Conservation (phyloP, 768 basidiomycete genomes). For the Trametes cingulata region DNA sequence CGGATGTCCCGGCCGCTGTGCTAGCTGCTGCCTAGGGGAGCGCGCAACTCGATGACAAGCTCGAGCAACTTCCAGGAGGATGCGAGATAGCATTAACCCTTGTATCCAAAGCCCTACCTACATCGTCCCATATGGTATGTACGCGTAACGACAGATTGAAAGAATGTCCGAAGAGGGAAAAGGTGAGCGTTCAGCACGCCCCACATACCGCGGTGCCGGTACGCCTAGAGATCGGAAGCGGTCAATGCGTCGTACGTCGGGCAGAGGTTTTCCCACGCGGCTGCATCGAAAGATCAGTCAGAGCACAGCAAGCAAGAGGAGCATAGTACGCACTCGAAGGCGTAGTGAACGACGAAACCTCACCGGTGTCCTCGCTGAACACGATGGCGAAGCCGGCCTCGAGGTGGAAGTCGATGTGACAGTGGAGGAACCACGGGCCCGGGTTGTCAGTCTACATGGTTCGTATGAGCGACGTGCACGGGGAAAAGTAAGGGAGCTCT, state of each 20-base stretch:
- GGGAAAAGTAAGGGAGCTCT: neutral
- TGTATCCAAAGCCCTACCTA: too few relatives aligned
- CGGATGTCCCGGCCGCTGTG: too few relatives aligned
- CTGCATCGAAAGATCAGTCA: neutral
- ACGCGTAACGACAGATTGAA: neutral
- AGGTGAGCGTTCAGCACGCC: neutral
- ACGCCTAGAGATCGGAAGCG: neutral
- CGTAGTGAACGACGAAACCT: conserved; percentile 19
- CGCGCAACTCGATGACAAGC: too few relatives aligned
- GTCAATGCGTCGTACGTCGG: conserved; percentile 13
- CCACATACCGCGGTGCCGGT: neutral
- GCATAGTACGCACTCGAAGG: conserved; percentile 17
- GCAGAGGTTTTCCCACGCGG: conserved; percentile 19
- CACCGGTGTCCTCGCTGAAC: conserved; percentile 39
- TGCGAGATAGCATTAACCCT: too few relatives aligned
- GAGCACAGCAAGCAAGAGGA: neutral
- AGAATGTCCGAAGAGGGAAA: neutral
- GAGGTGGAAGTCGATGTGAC: conserved; percentile 58
- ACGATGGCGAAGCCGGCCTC: conserved; percentile 44
- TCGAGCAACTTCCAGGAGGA: too few relatives aligned
- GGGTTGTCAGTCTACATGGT: conserved; percentile 27
- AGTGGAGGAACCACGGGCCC: conserved; percentile 32
- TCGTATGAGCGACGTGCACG: too few relatives aligned
- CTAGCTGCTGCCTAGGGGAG: too few relatives aligned
- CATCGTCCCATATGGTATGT: too few relatives aligned